phyloP scores from a whole-genome alignment of 2,329 filamentous ascomycete genomes.

The Penicillium sp. region DNA sequence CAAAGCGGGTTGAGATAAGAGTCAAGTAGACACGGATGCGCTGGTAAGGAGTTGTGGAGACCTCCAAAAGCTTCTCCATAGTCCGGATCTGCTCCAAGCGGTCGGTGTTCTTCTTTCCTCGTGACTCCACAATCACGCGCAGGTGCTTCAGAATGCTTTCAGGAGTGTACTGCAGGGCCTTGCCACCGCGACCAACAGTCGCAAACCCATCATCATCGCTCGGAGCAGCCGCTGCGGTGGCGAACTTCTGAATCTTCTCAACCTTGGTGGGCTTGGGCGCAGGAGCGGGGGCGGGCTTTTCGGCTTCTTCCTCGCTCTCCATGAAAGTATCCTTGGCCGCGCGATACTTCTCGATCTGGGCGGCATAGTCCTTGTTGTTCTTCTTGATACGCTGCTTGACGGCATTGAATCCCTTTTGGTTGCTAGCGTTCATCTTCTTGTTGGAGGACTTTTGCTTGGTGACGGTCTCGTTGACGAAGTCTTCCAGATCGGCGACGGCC shows the following conservation, averaged over 20 bases:
- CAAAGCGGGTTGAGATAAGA: constrained; percentile 88
- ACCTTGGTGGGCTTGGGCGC: constrained; percentile 48
- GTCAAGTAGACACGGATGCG: constrained; percentile 86
- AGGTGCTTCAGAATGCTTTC: constrained; percentile 98
- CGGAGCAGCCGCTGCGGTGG: constrained; percentile 46
- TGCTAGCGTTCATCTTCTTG: constrained; percentile 98
- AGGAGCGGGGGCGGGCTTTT: constrained; percentile 40
- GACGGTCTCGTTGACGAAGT: constrained; percentile 86
- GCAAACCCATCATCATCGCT: constrained; percentile 79
- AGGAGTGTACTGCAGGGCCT: constrained; percentile 83
- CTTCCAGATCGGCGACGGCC: constrained; percentile 87
- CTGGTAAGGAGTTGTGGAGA: constrained; percentile 87
- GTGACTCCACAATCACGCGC: constrained; percentile 83
- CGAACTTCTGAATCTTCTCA: constrained; percentile 29
- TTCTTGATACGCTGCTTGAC: constrained; percentile 99
- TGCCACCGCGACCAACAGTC: constrained; percentile 81
- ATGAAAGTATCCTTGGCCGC: constrained; percentile 81
- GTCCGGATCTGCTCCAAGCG: constrained; percentile 88
- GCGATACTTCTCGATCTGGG: constrained; percentile 80
- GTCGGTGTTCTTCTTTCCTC: constrained; percentile 99
- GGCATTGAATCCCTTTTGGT: constrained; percentile 87
- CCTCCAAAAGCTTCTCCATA: constrained; percentile 93
- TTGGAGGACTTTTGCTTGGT: constrained; percentile 91
- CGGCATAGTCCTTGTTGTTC: constrained; percentile 90
- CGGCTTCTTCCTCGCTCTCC: constrained; percentile 74